Percentiles rank a stretch among this genome's conserved stretches.
Evolutionary conservation across 2,329 filamentous ascomycete species (phyloP).

Genomic region (Aspergillus unguis): DNA sequence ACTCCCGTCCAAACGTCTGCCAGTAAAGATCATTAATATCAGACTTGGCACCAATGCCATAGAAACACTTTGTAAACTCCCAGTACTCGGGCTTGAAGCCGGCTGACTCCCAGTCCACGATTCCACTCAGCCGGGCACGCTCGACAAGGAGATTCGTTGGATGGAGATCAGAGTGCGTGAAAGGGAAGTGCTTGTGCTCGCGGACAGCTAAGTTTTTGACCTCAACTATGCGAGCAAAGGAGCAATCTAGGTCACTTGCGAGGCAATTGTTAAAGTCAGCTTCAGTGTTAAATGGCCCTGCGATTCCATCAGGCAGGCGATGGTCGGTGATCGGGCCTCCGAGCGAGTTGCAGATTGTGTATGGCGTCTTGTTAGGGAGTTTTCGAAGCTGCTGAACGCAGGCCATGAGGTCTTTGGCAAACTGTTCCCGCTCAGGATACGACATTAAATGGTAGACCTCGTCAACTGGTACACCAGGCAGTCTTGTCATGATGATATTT

Average conservation of each 20-base stretch:
- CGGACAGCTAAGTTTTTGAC: not conserved
- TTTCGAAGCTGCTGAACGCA: not conserved
- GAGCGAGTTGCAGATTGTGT: not conserved
- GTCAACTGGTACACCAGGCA: not conserved
- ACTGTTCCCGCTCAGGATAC: not conserved
- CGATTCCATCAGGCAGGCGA: not conserved
- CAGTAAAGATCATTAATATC: not conserved
- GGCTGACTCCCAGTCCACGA: conserved; percentile 30
- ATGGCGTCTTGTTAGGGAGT: conserved; percentile 2
- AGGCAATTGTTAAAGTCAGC: conserved; percentile 8
- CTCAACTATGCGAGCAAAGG: not conserved
- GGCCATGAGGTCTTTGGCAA: not conserved
- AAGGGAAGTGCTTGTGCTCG: conserved; percentile 1
- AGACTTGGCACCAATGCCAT: not conserved
- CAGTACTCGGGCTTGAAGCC: conserved; percentile 28
- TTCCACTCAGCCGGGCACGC: conserved; percentile 18
- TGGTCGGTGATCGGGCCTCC: not conserved
- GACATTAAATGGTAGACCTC: conserved; percentile 1
- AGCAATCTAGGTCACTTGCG: conserved; percentile 36
- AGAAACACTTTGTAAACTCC: conserved; percentile 27
- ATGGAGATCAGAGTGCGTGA: conserved; percentile 23
- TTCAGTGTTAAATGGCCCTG: conserved; percentile 15
- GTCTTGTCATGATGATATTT: not conserved
- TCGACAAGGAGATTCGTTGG: conserved; percentile 21
- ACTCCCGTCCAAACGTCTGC: not conserved